Conservation (phyloP, 331 rosid species). For the Acacia concinna region DNA sequence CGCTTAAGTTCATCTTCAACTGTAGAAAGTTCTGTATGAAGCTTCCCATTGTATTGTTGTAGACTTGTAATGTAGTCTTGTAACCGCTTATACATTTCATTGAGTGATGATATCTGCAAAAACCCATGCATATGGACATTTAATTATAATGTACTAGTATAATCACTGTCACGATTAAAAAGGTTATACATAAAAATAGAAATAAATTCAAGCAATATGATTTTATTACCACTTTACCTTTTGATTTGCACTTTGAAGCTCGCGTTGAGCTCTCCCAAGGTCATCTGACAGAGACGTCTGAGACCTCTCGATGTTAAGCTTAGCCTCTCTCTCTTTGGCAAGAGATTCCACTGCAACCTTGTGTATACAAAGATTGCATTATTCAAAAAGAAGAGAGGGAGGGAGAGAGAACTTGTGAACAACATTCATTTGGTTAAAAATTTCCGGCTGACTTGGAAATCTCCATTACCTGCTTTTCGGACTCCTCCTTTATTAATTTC, state of each 20-base stretch:
- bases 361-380: slow-evolving; percentile 17
- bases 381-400: not conserved
- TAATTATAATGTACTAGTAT: slow-evolving; percentile 2
- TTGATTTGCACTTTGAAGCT: slow-evolving; percentile 88
- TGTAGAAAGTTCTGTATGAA: slow-evolving; percentile 87
- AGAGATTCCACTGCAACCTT: slow-evolving; percentile 87
- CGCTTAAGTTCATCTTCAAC: slow-evolving; percentile 92
- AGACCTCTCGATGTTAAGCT: slow-evolving; percentile 78
- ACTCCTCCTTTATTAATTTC: slow-evolving; percentile 76
- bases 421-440: slow-evolving; percentile 27
- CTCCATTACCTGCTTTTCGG: slow-evolving; percentile 71
- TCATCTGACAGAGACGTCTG: slow-evolving; percentile 72
- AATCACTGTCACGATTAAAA: not conserved
- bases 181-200: not conserved
- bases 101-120: slow-evolving; percentile 83
- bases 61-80: slow-evolving; percentile 95
- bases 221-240: slow-evolving; percentile 55
- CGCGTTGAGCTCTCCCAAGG: slow-evolving; percentile 83
- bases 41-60: slow-evolving; percentile 92
- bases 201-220: slow-evolving; percentile 1
- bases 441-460: not conserved
- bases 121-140: slow-evolving; percentile 22
- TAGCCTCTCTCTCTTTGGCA: slow-evolving; percentile 69
- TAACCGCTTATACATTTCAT: slow-evolving; percentile 94
- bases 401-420: not conserved